Evolutionary conservation across 768 basidiomycete species (phyloP), one percentile per base, ranked within the genome.

Genomic region (Hirschioporus abietinus): DNA sequence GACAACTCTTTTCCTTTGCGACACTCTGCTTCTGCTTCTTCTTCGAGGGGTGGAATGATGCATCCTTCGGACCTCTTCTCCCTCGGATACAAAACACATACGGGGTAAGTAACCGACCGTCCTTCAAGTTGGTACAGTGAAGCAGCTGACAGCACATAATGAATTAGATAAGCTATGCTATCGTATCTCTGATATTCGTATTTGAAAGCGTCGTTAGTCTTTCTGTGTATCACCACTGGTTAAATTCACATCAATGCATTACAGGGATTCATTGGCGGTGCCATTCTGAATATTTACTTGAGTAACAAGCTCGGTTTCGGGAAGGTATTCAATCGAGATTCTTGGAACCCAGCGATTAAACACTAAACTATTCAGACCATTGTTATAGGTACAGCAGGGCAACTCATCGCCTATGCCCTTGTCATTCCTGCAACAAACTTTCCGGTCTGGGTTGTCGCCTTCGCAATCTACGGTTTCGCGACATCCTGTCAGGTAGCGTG

Each of bases 401-500:
- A 61, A 15, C 15, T 61, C 30, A 61, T 61, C 30, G 60, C 23
- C 10, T 34, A 5, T 24, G 60, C 23, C 15, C 30, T 61, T 61
- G 23, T 61, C 60, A 15, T 61, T 12, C 17, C 60, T 27, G 27
- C 59, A 23, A 1, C 18, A 85, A 87, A 86, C 0, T 80, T 88
- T 1, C 35, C 81, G 18, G 78, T 73, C 24, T 88, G 88, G 74
- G 71, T 85, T 1, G 64, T 84, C 6, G 87, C 82, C 4, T 90
- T 85, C 69, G 71, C 78, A 6, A 73, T 91, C 7, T 82, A 85
- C 70, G 77, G 82, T 1, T 72, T 86, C 8, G 86, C 82, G 12
- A 85, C 84, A 0, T 88, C 89, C 0, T 92, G 90, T 71, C 88
- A 88, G 7, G 80, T 81, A 1, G 86, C 89, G 68, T 82, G 86